These are phyloP conservation scores for Populus deltoides DNA, from an alignment of 345 rosid genomes.

Conservation along the genomic window DNA sequence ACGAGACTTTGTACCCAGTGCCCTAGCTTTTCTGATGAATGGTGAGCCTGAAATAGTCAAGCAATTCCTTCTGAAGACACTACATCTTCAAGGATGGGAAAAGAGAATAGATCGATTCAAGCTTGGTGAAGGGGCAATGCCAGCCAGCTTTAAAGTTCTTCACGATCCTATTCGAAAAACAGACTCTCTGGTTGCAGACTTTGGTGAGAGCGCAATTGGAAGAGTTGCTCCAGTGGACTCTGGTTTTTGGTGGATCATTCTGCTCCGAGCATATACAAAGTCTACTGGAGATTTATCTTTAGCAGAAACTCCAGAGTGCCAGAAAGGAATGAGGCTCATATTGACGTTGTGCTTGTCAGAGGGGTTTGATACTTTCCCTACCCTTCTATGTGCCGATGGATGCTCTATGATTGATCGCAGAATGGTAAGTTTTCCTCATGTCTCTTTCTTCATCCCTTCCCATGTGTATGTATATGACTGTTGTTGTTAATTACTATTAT, in stretches of 20 bases:
- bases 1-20: conserved; percentile 84
- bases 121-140: conserved; percentile 85
- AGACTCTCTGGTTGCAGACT: conserved; percentile 68
- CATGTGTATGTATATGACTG: neutral
- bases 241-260: conserved; percentile 91
- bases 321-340: conserved; percentile 81
- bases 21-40: conserved; percentile 72
- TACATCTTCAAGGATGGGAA: conserved; percentile 69
- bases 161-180: conserved; percentile 63
- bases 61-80: conserved; percentile 67
- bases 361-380: conserved; percentile 84
- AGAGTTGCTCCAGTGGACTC: conserved; percentile 87
- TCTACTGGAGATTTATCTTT: conserved; percentile 65
- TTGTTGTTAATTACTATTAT: neutral
- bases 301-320: conserved; percentile 67
- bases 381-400: conserved; percentile 86
- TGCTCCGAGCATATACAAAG: conserved; percentile 78
- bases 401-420: conserved; percentile 87
- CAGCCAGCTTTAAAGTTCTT: conserved; percentile 79
- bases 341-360: conserved; percentile 68
- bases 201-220: conserved; percentile 83
- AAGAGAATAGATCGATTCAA: conserved; percentile 64
- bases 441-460: neutral
- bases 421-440: conserved; percentile 45
- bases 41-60: conserved; percentile 73